Evolutionary conservation across 257 asterid genomes (phyloP), one percentile per base, ranked within the genome.

Genomic region (Lycium barbarum): DNA sequence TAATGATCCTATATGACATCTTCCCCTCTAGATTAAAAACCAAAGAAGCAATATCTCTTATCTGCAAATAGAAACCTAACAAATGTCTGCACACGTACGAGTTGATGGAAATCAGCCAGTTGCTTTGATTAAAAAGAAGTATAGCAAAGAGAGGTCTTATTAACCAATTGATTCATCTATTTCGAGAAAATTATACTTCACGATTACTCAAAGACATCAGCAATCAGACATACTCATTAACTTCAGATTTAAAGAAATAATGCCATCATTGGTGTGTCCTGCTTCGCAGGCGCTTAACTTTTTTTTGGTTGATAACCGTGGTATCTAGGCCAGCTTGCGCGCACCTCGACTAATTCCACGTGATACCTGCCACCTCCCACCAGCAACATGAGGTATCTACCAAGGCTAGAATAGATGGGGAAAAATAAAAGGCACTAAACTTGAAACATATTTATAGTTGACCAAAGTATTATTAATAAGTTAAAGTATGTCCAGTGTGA

Each of bases 81-180:
- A 49, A 22, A 74, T 74, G 20, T 72, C 38, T n/a, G 58, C 54
- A 70, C 79, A 70, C 76, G 0, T 35, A 51, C 49, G 45, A 53
- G 65, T 15, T 53, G 81, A 74, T 49, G 43, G 45, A 78, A 76
- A 78, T 33, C 45, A 26, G 66, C 5, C 82, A 49, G 40, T 78
- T 14, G 49, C 65, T 45, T 43, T 53, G 65, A 78, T 17, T 11
- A 78, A 78, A 59, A 74, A 73, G 43, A 14, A 74, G 45, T 26
- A 53, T 78, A 26, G 26, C 36, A 53, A 54, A 26, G 45, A 76
- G n/a, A 7, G 35, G 61, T 20, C 61, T 49, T 47, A 74, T 15
- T 74, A 49, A 26, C 82, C 82, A 76, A 51, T 51, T 76, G 62
- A 49, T 74, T 26, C 22, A 51, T 54, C 58, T 51, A 76, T 22